phyloP scores from a whole-genome alignment of 495 filamentous ascomycete genomes.

The Achaetomiella virescens region DNA sequence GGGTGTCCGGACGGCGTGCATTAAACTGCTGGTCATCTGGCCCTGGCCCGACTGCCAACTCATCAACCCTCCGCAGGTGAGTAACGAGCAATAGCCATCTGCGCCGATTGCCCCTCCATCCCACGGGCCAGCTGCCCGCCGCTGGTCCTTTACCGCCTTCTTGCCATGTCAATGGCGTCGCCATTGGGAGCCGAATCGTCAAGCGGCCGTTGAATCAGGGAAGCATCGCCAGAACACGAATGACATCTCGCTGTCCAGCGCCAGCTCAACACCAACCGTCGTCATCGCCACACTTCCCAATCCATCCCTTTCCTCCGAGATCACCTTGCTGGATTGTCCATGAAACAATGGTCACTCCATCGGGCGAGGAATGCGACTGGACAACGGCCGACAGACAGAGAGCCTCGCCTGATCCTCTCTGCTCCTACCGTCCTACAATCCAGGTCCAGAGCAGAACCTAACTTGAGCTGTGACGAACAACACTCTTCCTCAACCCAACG shows the following conservation, averaged over 20 bases:
- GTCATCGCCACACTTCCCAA: background rate
- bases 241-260: background rate
- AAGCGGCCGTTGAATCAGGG: background rate
- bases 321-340: background rate
- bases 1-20: slow-evolving; percentile 2
- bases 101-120: background rate
- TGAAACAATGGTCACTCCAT: background rate
- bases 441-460: background rate
- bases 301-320: background rate
- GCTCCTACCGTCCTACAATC: background rate
- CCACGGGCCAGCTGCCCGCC: background rate
- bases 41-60: slow-evolving; percentile 9
- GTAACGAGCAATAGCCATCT: slow-evolving; percentile 7
- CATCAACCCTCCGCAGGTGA: slow-evolving; percentile 11
- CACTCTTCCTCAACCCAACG: background rate
- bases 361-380: background rate
- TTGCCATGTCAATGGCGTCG: background rate
- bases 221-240: background rate
- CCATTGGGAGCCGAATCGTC: background rate
- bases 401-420: background rate
- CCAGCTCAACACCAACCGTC: background rate
- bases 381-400: background rate
- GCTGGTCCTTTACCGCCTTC: background rate
- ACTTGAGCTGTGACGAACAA: background rate
- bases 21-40: slow-evolving; percentile 7